phyloP scores from a whole-genome alignment of 441 rosid species.

The Syzygium syzygioides region DNA sequence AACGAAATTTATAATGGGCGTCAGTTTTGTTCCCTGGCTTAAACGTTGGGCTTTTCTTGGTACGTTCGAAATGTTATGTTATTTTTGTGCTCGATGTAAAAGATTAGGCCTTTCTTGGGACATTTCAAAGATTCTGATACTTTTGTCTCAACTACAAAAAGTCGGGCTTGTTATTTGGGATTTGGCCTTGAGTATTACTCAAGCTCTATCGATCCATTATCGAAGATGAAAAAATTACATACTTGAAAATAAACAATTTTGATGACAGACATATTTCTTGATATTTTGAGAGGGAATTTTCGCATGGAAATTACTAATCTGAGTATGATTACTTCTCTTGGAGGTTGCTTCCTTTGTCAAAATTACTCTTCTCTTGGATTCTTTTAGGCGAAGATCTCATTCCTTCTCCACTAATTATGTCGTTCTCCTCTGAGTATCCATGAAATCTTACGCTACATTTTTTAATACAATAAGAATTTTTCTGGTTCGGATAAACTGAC shows the following conservation, averaged over 20 bases:
- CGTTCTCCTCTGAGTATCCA: fast-evolving
- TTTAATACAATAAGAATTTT: not conserved
- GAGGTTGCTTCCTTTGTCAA: not conserved
- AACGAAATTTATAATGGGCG: not conserved
- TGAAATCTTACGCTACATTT: not conserved
- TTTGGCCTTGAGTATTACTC: not conserved
- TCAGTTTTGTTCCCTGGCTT: not conserved
- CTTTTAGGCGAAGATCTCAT: not conserved
- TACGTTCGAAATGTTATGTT: too few species aligned
- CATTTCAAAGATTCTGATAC: not conserved
- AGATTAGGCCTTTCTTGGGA: not conserved
- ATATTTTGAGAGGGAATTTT: not conserved
- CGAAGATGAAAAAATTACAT: too few species aligned
- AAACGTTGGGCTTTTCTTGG: not conserved
- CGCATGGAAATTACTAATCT: not conserved
- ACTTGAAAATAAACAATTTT: not conserved
- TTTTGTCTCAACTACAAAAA: not conserved
- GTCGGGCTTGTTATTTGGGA: not conserved
- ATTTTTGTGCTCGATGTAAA: not conserved
- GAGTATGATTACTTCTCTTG: not conserved
- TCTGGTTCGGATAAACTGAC: not conserved
- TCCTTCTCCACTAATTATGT: not conserved
- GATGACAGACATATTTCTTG: not conserved
- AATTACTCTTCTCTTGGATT: not conserved
- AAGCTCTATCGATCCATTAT: not conserved